Evolutionary conservation across 2,329 filamentous ascomycete genomes (phyloP).

Genomic region (Monilinia fructigena): DNA sequence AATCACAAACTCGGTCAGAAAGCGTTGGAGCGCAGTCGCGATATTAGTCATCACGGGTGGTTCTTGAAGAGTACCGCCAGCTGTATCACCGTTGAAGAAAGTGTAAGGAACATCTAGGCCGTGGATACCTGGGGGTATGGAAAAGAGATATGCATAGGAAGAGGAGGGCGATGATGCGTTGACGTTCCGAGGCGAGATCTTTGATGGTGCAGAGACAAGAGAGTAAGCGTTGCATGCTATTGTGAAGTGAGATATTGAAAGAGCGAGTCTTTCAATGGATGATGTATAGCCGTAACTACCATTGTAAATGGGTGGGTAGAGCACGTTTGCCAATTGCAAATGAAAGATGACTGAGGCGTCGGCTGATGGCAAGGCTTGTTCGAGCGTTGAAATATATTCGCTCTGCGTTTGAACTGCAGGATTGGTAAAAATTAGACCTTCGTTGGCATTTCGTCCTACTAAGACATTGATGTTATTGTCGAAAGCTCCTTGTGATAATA

Average conservation of each 20-base stretch:
- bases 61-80: constrained; percentile 13
- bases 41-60: constrained; percentile 34
- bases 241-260: constrained; percentile 45
- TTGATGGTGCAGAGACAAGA: constrained; percentile 47
- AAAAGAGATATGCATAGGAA: constrained; percentile 52
- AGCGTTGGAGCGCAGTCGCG: constrained; percentile 41
- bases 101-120: constrained; percentile 53
- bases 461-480: constrained; percentile 48
- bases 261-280: constrained; percentile 45
- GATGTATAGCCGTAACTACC: constrained; percentile 47
- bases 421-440: constrained; percentile 39
- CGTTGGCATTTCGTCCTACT: constrained; percentile 46
- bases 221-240: constrained; percentile 54
- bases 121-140: constrained; percentile 52
- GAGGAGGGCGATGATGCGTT: neutral
- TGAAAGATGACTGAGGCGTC: constrained; percentile 32
- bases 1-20: constrained; percentile 41
- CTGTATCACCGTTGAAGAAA: constrained; percentile 46
- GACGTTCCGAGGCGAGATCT: constrained; percentile 27
- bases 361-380: constrained; percentile 16
- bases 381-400: neutral
- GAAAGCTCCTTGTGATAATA: constrained; percentile 46
- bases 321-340: constrained; percentile 45
- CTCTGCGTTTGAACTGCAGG: constrained; percentile 36
- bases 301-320: constrained; percentile 51